These are phyloP conservation scores for Plantago ovata DNA, from an alignment of 257 asterid genomes.

Conservation along the genomic window DNA sequence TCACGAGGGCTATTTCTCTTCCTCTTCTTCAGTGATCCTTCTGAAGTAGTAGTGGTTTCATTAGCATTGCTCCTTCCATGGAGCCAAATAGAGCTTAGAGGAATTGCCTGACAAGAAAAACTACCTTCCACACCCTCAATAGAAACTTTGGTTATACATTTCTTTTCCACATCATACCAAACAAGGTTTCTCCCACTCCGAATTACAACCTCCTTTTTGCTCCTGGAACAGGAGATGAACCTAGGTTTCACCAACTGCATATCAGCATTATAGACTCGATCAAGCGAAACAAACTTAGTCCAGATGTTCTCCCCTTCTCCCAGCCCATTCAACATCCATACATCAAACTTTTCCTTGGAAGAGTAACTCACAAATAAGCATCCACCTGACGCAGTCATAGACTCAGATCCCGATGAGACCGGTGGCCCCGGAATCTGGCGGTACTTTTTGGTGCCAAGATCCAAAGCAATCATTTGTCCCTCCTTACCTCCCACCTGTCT, in stretches of 20 bases:
- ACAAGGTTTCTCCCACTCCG: background rate
- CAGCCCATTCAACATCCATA: background rate
- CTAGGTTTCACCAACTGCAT: background rate
- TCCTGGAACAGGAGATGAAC: background rate
- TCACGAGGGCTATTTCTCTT: too few species aligned
- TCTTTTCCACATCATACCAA: background rate
- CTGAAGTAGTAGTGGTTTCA: background rate
- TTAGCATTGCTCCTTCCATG: background rate
- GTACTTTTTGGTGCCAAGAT: background rate
- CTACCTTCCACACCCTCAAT: background rate
- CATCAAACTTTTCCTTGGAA: background rate
- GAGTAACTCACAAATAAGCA: background rate
- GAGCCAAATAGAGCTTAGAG: background rate
- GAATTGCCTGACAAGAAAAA: background rate
- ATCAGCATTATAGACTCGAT: background rate
- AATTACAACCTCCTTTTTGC: background rate
- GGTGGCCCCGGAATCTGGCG: background rate
- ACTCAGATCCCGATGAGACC: background rate
- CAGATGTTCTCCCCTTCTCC: background rate
- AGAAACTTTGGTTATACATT: background rate
- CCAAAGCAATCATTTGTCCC: background rate
- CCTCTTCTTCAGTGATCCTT: too few species aligned
- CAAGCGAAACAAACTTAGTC: background rate
- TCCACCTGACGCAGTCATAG: background rate
- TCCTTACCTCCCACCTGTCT: background rate